These are phyloP conservation scores for Chaetomium strumarium DNA, from an alignment of 2,329 filamentous ascomycete species.

Conservation along the genomic window DNA sequence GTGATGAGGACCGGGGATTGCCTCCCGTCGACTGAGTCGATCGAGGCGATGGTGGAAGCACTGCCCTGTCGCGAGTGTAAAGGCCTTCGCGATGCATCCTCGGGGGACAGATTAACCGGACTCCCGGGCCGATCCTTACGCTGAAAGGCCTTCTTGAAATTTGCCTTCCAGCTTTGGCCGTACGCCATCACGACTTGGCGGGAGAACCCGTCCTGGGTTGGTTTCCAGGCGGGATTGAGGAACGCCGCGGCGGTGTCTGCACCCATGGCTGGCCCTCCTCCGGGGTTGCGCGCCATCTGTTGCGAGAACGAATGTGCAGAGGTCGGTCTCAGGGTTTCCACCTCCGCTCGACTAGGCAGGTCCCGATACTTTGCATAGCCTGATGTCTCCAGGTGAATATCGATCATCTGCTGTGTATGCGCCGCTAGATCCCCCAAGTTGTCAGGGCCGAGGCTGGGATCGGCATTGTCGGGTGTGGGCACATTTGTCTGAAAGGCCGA, in stretches of 20 bases:
- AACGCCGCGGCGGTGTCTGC: not conserved
- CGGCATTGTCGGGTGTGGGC: constrained; percentile 20
- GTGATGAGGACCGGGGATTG: constrained; percentile 29
- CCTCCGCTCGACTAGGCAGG: constrained; percentile 37
- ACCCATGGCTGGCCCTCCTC: not conserved
- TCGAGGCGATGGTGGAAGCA: constrained; percentile 32
- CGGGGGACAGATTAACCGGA: constrained; percentile 17
- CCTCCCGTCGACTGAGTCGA: constrained; percentile 23
- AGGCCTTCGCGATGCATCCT: constrained; percentile 22
- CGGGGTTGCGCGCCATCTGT: constrained; percentile 4
- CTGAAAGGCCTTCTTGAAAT: constrained; percentile 42
- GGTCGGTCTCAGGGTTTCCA: constrained; percentile 27
- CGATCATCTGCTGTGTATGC: constrained; percentile 39
- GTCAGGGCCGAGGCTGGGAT: constrained; percentile 24
- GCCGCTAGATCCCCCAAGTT: constrained; percentile 17
- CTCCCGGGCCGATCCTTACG: constrained; percentile 29
- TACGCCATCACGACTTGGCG: constrained; percentile 56
- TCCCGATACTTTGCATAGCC: constrained; percentile 54
- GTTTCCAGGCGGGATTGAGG: not conserved
- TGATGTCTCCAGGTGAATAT: constrained; percentile 47
- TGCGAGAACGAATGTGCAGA: constrained; percentile 17
- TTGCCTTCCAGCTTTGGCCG: constrained; percentile 43
- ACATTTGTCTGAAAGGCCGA: constrained; percentile 46
- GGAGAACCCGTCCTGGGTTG: constrained; percentile 37
- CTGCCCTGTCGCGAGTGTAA: constrained; percentile 31